Evolutionary conservation across 257 asterid genomes (phyloP).

Genomic region (Nemophila menziesii): DNA sequence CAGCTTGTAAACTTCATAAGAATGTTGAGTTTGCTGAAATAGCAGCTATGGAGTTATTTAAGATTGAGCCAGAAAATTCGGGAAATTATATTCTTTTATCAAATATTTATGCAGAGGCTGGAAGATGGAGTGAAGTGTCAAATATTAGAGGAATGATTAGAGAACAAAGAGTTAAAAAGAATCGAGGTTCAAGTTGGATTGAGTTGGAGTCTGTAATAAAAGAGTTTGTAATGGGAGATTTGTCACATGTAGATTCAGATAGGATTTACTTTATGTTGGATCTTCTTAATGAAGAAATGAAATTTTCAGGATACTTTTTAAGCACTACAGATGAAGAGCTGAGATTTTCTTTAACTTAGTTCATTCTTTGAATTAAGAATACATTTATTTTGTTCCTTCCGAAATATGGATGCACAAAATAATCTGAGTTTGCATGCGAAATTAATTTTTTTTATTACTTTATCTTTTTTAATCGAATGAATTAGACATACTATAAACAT

Average conservation of each 20-base stretch:
- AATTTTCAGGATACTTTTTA: slow-evolving; percentile 5
- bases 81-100: slow-evolving; percentile 9
- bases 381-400: too few relatives aligned
- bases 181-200: slow-evolving; percentile 10
- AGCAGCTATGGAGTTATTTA: slow-evolving; percentile 9
- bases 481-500: too few relatives aligned
- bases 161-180: slow-evolving; percentile 6
- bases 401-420: too few relatives aligned
- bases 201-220: slow-evolving; percentile 14
- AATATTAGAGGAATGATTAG: slow-evolving; percentile 9
- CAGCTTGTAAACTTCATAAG: slow-evolving; percentile 7
- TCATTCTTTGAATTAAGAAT: too few relatives aligned
- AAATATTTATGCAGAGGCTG: slow-evolving; percentile 9
- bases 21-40: slow-evolving; percentile 14
- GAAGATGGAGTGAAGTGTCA: slow-evolving; percentile 10
- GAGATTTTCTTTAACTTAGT: too few relatives aligned
- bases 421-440: too few relatives aligned
- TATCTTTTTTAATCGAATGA: too few relatives aligned
- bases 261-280: slow-evolving; percentile 7
- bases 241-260: slow-evolving; percentile 7
- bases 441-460: too few relatives aligned
- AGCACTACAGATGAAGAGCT: background rate
- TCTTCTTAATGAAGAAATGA: slow-evolving; percentile 8
- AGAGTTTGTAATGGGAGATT: slow-evolving; percentile 11
- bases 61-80: slow-evolving; percentile 15